Evolutionary conservation across 2,329 filamentous ascomycete genomes (phyloP).

Genomic region (Pseudovirgaria hyperparasitica): DNA sequence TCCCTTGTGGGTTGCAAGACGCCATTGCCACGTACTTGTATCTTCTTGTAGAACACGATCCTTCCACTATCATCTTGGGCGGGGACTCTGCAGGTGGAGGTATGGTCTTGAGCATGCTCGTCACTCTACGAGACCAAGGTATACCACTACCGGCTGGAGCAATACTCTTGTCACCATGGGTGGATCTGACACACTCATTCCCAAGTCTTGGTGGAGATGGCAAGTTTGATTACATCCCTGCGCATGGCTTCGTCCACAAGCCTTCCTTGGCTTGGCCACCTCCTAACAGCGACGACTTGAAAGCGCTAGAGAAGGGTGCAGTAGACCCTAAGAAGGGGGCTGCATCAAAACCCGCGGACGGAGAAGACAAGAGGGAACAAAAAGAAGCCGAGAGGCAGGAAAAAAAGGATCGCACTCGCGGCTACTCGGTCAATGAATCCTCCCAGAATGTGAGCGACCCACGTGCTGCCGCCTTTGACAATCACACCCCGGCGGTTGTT

Average conservation of each 20-base stretch:
- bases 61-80: constrained; percentile 71
- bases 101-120: constrained; percentile 70
- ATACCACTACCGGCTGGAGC: constrained; percentile 80
- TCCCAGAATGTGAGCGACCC: too few relatives aligned
- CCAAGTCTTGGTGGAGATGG: constrained; percentile 69
- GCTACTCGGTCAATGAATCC: constrained; percentile 20
- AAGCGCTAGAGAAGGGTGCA: constrained; percentile 30
- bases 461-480: too few relatives aligned
- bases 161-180: constrained; percentile 88
- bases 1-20: constrained; percentile 84
- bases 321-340: too few relatives aligned
- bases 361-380: constrained; percentile 10
- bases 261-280: constrained; percentile 90
- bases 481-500: too few relatives aligned
- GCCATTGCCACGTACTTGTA: constrained; percentile 80
- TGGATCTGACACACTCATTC: constrained; percentile 89
- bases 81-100: constrained; percentile 91
- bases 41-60: constrained; percentile 60
- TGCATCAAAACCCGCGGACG: constrained; percentile 2
- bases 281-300: constrained; percentile 62
- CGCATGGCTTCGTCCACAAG: constrained; percentile 77
- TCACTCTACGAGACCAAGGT: constrained; percentile 68
- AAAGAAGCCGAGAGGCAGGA: constrained; percentile 21
- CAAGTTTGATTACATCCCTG: constrained; percentile 75
- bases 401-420: constrained; percentile 19